Base-by-base conservation (phyloP, 768 basidiomycete genomes). In the Lyophyllum semitale region DNA sequence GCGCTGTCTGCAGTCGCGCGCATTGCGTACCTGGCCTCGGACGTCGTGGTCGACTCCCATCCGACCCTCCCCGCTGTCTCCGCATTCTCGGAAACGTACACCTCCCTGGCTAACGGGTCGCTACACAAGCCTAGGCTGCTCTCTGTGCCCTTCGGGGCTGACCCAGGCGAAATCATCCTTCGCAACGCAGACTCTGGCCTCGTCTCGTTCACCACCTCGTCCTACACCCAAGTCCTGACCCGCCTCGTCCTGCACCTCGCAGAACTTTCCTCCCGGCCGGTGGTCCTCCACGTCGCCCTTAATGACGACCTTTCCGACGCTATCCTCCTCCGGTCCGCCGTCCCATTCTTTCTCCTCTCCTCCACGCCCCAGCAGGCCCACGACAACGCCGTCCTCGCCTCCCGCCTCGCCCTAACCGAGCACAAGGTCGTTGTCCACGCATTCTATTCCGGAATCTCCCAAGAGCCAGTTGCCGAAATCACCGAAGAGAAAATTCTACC, bases 351-450 rank as follows among this genome's bases (percentile, higher is more conserved):
- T 66, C 63, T 98, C 47, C 78, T 95, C 63, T 95, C 93, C 6
- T 79, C 83, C 32, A 84, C 82, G 1, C 68, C 84, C 3, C 89
- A 93, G 67, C 82, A 94, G 65, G 92, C 94, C 3, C 90, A 96
- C 63, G 92, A 95, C 66, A 88, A 98, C 69, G 90, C 93, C 22
- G 74, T 98, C 32, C 81, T 98, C 17, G 93, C 93, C 13, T 86
- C 91, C 48, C 83, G 87, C 40, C 73, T 98, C 47, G 92, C 96
- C 0, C 79, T 80, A 33, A 69, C 79, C 7, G 84, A 89, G 63
- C 77, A 77, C 52, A 88, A 84, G 61, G 86, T 88, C 5, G 91
- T 96, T n/a, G 76, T 97, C 23, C 96, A 98, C 67, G 85, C 82
- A 13, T 97, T 94, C 71, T 85, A 89, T 63, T 65, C 76, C 8